These are phyloP conservation scores for Grammothele lineata DNA, from an alignment of 768 basidiomycete genomes.

Conservation along the genomic window DNA sequence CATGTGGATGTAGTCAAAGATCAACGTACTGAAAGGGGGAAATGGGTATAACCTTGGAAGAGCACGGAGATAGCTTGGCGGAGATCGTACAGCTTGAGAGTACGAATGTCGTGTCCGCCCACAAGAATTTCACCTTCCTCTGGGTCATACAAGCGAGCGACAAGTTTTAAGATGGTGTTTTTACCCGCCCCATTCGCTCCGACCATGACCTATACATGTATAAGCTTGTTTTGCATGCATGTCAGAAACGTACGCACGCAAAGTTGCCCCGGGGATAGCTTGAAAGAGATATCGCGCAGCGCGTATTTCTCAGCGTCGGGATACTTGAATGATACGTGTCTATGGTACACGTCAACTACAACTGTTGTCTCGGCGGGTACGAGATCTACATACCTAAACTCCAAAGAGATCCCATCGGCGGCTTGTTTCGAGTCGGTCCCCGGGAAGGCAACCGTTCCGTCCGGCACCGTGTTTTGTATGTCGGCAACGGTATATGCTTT, in stretches of 20 bases:
- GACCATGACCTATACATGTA: too few relatives aligned
- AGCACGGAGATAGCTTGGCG: slow-evolving; percentile 65
- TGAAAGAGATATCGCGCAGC: slow-evolving; percentile 62
- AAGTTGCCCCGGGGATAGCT: slow-evolving; percentile 57
- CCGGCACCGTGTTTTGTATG: too few relatives aligned
- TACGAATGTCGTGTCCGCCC: slow-evolving; percentile 57
- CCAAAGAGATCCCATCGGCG: slow-evolving; percentile 45
- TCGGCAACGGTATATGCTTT: too few relatives aligned
- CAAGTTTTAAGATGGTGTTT: slow-evolving; percentile 74
- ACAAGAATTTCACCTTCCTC: slow-evolving; percentile 64
- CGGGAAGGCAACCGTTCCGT: too few relatives aligned
- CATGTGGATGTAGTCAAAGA: too few relatives aligned
- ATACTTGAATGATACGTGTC: slow-evolving; percentile 71
- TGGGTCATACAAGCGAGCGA: slow-evolving; percentile 66
- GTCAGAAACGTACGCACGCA: too few relatives aligned
- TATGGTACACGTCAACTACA: too few relatives aligned
- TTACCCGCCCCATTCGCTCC: slow-evolving; percentile 77
- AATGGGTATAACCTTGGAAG: slow-evolving; percentile 79
- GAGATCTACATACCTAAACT: slow-evolving; percentile 53
- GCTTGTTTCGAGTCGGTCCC: too few relatives aligned
- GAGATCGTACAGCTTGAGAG: slow-evolving; percentile 58
- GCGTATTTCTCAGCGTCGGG: slow-evolving; percentile 50
- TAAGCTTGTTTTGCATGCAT: too few relatives aligned
- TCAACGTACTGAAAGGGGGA: slow-evolving; percentile 74
- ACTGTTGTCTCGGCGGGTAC: too few relatives aligned